These are phyloP conservation scores for Phytopythium helicoides DNA, from an alignment of 352 stramenopile genomes.

Conservation along the genomic window DNA sequence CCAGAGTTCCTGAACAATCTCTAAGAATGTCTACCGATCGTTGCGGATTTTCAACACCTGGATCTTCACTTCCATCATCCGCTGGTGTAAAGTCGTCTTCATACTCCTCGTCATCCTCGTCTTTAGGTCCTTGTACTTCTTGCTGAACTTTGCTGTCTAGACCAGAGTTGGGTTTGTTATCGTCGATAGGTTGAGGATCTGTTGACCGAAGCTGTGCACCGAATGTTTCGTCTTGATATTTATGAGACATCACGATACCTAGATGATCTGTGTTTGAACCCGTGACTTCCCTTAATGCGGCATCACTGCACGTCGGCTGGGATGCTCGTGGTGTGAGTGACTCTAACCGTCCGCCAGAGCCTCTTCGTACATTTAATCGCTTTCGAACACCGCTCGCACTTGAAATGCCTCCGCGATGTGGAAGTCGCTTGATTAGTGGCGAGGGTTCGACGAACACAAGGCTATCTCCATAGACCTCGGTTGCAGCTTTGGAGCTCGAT, in stretches of 20 bases:
- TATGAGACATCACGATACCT: no score
- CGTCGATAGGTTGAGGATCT: neutral
- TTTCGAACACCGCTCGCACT: constrained; percentile 26
- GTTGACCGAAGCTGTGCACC: neutral
- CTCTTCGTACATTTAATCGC: constrained; percentile 19
- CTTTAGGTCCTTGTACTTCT: neutral
- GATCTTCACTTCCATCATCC: constrained; percentile 16
- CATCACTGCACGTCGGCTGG: neutral
- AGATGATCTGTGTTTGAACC: no score
- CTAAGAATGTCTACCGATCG: no score
- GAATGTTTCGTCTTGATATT: no score
- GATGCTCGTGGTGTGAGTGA: neutral
- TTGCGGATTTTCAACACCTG: constrained; percentile 6
- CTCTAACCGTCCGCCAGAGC: neutral
- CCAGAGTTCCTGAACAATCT: constrained; percentile 1
- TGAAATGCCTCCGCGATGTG: constrained; percentile 15
- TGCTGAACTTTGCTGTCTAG: neutral
- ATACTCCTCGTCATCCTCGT: constrained; percentile 22
- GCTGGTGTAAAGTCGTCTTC: constrained; percentile 36
- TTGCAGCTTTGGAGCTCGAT: constrained; percentile 14
- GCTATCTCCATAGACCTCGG: constrained; percentile 28
- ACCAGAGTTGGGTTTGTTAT: no score
- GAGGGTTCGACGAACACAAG: constrained; percentile 49
- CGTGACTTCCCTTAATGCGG: no score
- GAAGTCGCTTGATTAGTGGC: constrained; percentile 36